A percentile compares a stretch with the other conserved stretches of the same genome.
Conservation (phyloP, 345 rosid species). For the Toxicodendron radicans region DNA sequence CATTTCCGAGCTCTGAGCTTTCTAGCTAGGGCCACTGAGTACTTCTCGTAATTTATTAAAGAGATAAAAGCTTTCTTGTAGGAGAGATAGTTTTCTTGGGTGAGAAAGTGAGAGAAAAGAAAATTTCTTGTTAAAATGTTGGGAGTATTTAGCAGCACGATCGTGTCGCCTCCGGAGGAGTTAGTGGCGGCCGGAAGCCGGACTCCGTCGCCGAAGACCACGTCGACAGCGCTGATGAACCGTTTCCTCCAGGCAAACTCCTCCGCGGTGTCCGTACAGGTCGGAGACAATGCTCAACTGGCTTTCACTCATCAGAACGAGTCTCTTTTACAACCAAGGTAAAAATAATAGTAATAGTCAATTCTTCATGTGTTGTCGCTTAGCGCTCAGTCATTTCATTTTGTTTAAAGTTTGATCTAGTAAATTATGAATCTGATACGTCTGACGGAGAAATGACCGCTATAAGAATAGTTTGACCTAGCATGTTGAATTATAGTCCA, state of each 20-base stretch:
- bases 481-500: neutral
- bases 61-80: neutral
- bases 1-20: conserved; percentile 17
- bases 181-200: conserved; percentile 93
- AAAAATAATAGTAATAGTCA: conserved; percentile 1
- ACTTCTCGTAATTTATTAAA: neutral
- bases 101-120: neutral
- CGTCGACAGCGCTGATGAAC: conserved; percentile 58
- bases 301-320: conserved; percentile 76
- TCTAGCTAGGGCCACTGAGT: neutral
- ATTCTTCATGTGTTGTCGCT: neutral
- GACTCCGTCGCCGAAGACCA: conserved; percentile 87
- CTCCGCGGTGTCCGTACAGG: conserved; percentile 65
- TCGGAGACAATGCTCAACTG: conserved; percentile 72
- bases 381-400: neutral
- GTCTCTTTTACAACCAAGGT: conserved; percentile 78
- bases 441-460: neutral
- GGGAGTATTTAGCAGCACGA: conserved; percentile 81
- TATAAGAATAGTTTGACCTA: neutral
- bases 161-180: conserved; percentile 90
- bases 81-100: neutral
- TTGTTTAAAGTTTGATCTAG: neutral
- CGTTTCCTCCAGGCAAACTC: conserved; percentile 57
- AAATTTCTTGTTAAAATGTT: conserved; percentile 43
- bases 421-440: neutral